phyloP scores from a whole-genome alignment of 768 basidiomycete species.

The Coprinellus micaceus region DNA sequence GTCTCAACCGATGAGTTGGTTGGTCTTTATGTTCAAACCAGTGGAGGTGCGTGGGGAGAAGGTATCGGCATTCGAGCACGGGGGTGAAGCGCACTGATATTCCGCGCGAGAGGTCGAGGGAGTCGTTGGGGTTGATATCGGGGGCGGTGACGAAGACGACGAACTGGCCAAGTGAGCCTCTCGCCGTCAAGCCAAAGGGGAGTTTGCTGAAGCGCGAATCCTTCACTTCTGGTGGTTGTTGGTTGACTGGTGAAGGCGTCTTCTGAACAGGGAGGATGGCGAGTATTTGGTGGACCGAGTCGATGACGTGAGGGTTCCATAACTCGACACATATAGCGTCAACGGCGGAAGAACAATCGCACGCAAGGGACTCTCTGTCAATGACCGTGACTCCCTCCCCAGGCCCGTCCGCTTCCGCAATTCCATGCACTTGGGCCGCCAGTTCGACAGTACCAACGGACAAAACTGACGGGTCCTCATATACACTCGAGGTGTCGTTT shows the following conservation, averaged over 20 bases:
- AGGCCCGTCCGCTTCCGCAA: slow-evolving; percentile 29
- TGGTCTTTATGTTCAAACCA: slow-evolving; percentile 34
- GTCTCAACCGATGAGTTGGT: slow-evolving; percentile 46
- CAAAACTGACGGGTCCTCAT: slow-evolving; percentile 48
- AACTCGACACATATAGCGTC: slow-evolving; percentile 29
- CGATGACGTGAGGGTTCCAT: slow-evolving; percentile 30
- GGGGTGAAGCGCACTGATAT: slow-evolving; percentile 55
- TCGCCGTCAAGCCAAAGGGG: slow-evolving; percentile 52
- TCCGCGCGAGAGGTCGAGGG: slow-evolving; percentile 64
- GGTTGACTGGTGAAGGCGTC: slow-evolving; percentile 10
- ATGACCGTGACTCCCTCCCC: slow-evolving; percentile 41
- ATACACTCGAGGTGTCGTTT: slow-evolving; percentile 29
- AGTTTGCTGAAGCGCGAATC: slow-evolving; percentile 36
- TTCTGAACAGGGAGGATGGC: slow-evolving; percentile 29
- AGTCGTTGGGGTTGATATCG: slow-evolving; percentile 75
- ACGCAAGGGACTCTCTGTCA: slow-evolving; percentile 19
- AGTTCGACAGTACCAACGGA: slow-evolving; percentile 58
- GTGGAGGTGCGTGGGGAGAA: slow-evolving; percentile 37
- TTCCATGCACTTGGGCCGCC: slow-evolving; percentile 49
- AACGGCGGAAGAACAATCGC: slow-evolving; percentile 17
- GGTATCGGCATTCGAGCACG: slow-evolving; percentile 52
- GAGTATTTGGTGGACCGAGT: slow-evolving; percentile 42
- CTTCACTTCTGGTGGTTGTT: slow-evolving; percentile 8
- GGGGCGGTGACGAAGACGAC: slow-evolving; percentile 70
- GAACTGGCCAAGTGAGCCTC: slow-evolving; percentile 57